Evolutionary conservation across 2,329 filamentous ascomycete species (phyloP).

Genomic region (Fusarium incarnatum): DNA sequence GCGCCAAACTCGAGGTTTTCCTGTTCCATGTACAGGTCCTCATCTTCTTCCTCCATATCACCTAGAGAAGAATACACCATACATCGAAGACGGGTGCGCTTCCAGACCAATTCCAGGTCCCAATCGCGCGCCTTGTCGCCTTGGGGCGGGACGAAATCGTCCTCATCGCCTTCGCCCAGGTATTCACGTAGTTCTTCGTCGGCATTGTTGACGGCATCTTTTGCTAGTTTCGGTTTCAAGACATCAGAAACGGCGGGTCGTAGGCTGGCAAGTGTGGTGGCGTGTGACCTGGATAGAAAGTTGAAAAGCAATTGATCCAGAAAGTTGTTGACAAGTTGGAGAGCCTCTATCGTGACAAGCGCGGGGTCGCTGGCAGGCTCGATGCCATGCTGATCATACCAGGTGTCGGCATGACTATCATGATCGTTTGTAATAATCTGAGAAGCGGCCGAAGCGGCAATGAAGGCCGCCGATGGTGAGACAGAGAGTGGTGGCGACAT

Average conservation of each 20-base stretch:
- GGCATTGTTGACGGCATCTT: slow-evolving; percentile 83
- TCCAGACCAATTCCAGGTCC: slow-evolving; percentile 95
- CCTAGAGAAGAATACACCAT: slow-evolving; percentile 99
- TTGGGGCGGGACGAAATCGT: slow-evolving; percentile 71
- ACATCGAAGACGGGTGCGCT: slow-evolving; percentile 88
- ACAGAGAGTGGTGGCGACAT: slow-evolving; percentile 75
- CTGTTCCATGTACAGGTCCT: slow-evolving; percentile 87
- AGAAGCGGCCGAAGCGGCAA: slow-evolving; percentile 86
- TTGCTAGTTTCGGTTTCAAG: slow-evolving; percentile 88
- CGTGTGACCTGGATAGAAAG: slow-evolving; percentile 82
- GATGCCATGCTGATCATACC: slow-evolving; percentile 76
- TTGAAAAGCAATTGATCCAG: slow-evolving; percentile 94
- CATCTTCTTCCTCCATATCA: slow-evolving; percentile 97
- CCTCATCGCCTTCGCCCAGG: slow-evolving; percentile 81
- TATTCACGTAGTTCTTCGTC: slow-evolving; percentile 91
- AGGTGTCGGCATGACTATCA: slow-evolving; percentile 76
- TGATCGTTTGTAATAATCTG: slow-evolving; percentile 93
- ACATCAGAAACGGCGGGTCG: slow-evolving; percentile 87
- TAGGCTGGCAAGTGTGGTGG: slow-evolving; percentile 79
- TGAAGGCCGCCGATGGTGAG: slow-evolving; percentile 85
- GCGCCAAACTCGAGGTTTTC: slow-evolving; percentile 74
- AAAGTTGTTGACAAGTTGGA: slow-evolving; percentile 88
- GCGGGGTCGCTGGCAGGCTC: slow-evolving; percentile 75
- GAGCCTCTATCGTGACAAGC: slow-evolving; percentile 76
- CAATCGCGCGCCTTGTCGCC: slow-evolving; percentile 70